Percentiles rank a stretch among this genome's conserved stretches.
phyloP scores from a whole-genome alignment of 2,329 filamentous ascomycete species.

The Aspergillus tamarii region DNA sequence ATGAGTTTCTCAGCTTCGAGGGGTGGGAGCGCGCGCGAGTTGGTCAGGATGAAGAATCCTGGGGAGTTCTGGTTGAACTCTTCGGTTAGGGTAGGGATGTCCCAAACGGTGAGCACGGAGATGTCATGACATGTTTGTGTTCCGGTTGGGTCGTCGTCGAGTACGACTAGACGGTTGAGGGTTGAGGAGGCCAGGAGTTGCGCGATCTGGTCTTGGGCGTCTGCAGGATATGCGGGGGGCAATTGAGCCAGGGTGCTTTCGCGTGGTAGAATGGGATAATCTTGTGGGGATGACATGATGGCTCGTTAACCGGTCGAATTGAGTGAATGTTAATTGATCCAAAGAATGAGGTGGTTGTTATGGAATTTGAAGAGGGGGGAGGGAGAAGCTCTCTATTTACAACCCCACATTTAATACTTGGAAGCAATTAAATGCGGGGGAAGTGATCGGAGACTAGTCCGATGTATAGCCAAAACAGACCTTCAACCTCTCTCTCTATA shows the following conservation, averaged over 20 bases:
- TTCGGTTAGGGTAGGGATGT: constrained; percentile 45
- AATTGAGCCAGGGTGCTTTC: constrained; percentile 31
- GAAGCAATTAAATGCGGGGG: constrained; percentile 15
- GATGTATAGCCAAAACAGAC: constrained; percentile 5
- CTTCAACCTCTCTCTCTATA: neutral
- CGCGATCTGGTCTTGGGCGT: constrained; percentile 36
- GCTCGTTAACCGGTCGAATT: neutral
- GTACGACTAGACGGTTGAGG: constrained; percentile 37
- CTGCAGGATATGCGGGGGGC: constrained; percentile 32
- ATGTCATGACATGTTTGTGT: constrained; percentile 65
- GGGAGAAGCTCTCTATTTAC: neutral
- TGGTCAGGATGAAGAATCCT: constrained; percentile 65
- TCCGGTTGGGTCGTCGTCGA: constrained; percentile 63
- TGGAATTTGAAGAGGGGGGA: neutral
- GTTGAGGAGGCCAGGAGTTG: constrained; percentile 30
- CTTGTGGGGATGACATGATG: constrained; percentile 23
- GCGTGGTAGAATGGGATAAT: constrained; percentile 31
- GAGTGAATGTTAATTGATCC: neutral
- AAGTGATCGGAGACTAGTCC: constrained; percentile 25
- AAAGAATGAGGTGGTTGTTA: neutral
- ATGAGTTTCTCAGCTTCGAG: constrained; percentile 53
- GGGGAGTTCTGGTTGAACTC: constrained; percentile 49
- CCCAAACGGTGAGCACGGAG: constrained; percentile 59
- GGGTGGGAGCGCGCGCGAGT: constrained; percentile 60
- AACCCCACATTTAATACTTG: neutral